Evolutionary conservation across 2,329 filamentous ascomycete genomes (phyloP).

Genomic region (Trichoderma simmonsii): DNA sequence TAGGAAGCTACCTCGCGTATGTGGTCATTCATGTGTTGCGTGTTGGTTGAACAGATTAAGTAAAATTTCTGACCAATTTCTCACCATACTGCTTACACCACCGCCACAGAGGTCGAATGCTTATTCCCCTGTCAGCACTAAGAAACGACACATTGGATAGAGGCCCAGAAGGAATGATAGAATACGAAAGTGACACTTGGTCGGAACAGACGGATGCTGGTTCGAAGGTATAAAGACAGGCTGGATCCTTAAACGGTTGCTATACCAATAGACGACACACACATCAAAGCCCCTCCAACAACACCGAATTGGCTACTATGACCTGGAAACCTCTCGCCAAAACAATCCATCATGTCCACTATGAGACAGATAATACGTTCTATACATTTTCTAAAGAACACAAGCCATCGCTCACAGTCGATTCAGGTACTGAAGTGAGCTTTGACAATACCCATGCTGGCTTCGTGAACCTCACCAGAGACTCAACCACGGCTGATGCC

Average conservation of each 20-base stretch:
- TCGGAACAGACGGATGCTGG: not conserved
- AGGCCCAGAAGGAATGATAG: no score
- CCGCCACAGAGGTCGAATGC: not conserved
- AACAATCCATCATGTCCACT: not conserved
- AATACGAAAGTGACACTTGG: not conserved
- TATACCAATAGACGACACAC: not conserved
- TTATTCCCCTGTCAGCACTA: not conserved
- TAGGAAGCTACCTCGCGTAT: not conserved
- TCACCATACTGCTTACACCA: not conserved
- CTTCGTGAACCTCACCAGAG: not conserved
- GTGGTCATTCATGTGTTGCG: not conserved
- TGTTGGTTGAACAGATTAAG: not conserved
- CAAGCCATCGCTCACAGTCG: constrained; percentile 1
- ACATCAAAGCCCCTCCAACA: not conserved
- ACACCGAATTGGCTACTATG: not conserved
- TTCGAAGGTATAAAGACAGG: not conserved
- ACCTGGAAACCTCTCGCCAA: not conserved
- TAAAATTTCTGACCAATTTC: not conserved
- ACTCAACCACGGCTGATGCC: not conserved
- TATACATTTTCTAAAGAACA: not conserved
- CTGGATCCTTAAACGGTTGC: not conserved
- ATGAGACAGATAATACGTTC: not conserved
- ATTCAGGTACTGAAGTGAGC: not conserved
- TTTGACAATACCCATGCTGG: constrained; percentile 2
- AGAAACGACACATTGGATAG: no score